phyloP scores from a whole-genome alignment of 768 basidiomycete species.

The Naganishia vishniacii region DNA sequence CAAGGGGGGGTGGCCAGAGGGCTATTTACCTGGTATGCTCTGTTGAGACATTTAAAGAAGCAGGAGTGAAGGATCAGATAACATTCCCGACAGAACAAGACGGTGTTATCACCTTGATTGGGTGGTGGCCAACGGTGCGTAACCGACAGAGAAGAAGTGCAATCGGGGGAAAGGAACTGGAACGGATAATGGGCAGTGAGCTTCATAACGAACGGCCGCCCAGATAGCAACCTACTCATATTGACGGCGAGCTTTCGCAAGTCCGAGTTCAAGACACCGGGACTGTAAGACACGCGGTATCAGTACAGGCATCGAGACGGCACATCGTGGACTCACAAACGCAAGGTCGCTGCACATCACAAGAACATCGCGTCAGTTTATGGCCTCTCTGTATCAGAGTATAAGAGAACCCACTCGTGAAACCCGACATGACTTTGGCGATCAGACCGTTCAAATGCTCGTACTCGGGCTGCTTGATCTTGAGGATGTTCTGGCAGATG shows the following conservation, averaged over 20 bases:
- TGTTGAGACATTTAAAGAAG: not conserved
- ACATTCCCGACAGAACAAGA: not conserved
- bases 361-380: conserved; percentile 3
- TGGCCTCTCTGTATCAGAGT: not conserved
- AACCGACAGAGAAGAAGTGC: conserved; percentile 99
- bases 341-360: conserved; percentile 33
- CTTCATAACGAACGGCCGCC: not conserved
- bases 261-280: conserved; percentile 48
- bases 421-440: conserved; percentile 86
- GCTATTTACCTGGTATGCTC: conserved; percentile 33
- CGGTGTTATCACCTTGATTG: conserved; percentile 19
- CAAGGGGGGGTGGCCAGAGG: not conserved
- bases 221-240: conserved; percentile 33
- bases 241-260: conserved; percentile 49
- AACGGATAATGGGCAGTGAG: not conserved
- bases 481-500: conserved; percentile 45
- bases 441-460: conserved; percentile 58
- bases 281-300: conserved; percentile 33
- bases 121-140: conserved; percentile 48
- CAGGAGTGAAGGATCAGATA: not conserved
- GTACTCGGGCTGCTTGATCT: conserved; percentile 43
- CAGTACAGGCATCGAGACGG: no score
- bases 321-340: conserved; percentile 29
- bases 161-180: conserved; percentile 96
- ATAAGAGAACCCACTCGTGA: conserved; percentile 58